These are phyloP conservation scores for Eragrostis curvula DNA, from an alignment of 176 grass and related monocot genomes.

Conservation along the genomic window DNA sequence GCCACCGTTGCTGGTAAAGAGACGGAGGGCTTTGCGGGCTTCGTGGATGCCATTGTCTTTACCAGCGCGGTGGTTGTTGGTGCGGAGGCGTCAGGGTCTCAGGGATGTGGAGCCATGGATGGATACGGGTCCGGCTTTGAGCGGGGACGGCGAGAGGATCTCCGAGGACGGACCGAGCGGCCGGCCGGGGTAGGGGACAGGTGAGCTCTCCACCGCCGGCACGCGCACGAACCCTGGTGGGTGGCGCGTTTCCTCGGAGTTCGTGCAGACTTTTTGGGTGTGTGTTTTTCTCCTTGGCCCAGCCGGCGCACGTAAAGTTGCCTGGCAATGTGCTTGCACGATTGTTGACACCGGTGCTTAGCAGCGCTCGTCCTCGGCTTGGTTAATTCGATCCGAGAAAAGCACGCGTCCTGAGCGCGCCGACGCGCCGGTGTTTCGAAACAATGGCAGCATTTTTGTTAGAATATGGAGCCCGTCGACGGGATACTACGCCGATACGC, in stretches of 20 bases:
- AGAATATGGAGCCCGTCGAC: too few species aligned
- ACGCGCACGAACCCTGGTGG: neutral
- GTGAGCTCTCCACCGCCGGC: neutral
- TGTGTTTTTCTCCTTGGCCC: conserved; percentile 11
- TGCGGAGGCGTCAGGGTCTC: neutral
- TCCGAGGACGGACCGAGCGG: neutral
- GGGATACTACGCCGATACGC: too few species aligned
- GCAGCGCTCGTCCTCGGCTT: neutral
- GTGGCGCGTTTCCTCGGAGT: neutral
- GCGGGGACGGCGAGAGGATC: neutral
- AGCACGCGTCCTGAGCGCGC: neutral
- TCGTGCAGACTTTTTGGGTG: neutral
- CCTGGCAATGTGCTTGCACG: conserved; percentile 17
- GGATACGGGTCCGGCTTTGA: neutral
- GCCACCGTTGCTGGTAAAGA: neutral
- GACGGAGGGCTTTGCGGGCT: too few species aligned
- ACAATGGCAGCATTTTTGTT: too few species aligned
- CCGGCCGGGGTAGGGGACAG: too few species aligned
- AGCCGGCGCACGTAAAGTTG: neutral
- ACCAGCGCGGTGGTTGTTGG: neutral
- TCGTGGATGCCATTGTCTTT: neutral
- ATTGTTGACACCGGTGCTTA: neutral
- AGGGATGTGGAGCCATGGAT: neutral
- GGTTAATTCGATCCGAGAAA: neutral
- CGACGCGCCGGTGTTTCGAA: too few species aligned